Percentiles rank a stretch among this genome's conserved stretches.
Evolutionary conservation across 169 alveolate species (phyloP).

Genomic region (Eimeria mitis): DNA sequence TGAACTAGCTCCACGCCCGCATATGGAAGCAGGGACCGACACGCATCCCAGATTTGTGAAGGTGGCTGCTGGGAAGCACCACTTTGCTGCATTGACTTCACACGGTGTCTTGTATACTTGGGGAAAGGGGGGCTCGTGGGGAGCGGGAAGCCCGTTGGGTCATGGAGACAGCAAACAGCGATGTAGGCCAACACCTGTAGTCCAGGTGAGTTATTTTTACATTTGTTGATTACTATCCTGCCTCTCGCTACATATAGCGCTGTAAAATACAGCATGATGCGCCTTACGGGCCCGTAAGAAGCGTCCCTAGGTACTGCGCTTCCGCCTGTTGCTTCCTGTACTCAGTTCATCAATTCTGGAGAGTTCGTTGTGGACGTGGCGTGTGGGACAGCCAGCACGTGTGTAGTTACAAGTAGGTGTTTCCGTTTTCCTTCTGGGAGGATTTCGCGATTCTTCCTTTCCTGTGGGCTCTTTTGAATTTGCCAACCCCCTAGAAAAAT

Average conservation of each 20-base stretch:
- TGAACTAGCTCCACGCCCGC: not conserved
- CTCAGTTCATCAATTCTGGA: conserved; percentile 31
- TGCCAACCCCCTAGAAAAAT: not conserved
- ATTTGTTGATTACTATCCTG: not conserved
- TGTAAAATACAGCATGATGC: not conserved
- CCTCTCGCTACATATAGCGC: not conserved
- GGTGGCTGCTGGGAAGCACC: conserved; percentile 73
- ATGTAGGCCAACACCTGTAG: conserved; percentile 46
- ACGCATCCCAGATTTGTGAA: conserved; percentile 25
- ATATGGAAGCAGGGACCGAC: not conserved
- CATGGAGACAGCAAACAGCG: conserved; percentile 46
- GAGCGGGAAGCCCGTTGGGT: conserved; percentile 69
- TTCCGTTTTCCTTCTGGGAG: not conserved
- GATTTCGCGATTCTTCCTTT: not conserved
- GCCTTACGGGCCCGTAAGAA: not conserved
- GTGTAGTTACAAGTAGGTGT: conserved; percentile 56
- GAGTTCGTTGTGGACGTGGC: conserved; percentile 78
- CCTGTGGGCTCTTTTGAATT: not conserved
- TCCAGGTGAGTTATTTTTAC: conserved; percentile 6
- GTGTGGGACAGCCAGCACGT: conserved; percentile 63
- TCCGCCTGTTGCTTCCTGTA: not conserved
- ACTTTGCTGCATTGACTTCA: conserved; percentile 45
- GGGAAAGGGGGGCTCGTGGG: conserved; percentile 62
- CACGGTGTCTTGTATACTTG: conserved; percentile 66
- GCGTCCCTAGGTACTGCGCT: not conserved